Base-by-base conservation (phyloP, 345 rosid species). In the Brassica nigra region DNA sequence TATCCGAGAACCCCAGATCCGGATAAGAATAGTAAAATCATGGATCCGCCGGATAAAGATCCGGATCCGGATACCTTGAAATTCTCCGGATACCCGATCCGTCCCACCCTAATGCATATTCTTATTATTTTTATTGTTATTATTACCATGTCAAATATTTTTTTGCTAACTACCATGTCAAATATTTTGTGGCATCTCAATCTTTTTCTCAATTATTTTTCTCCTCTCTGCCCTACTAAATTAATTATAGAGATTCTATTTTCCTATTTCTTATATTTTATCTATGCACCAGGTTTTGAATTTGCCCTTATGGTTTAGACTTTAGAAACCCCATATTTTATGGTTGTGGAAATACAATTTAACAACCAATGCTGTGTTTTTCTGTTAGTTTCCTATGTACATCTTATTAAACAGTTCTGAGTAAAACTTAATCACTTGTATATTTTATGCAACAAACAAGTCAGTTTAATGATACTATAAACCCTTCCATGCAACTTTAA, bases 221-320 rank as follows among this genome's bases (percentile, higher is more conserved):
- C 65, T 63, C 70, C 28, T 31, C 29, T 62, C 58, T 77, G 76
- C 36, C 81, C 81, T 70, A 70, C 71, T 63, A 11, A 16, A 77
- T 62, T 70, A 30, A 57, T 78, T 65, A 65, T 65, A 23, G 14
- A 2, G 20, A 31, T 62, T 29, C 4, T 65, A 2, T 71, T 71
- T 71, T 61, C 15, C 1, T 6, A 34, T 69, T 59, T 7, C 0
- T 28, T 12, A 16, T 3, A 20, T 15, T 14, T 70, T 58, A 29
- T 57, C 5, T 18, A 8, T 57, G 29, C 3, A 5, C 20, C 68
- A 59, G 29, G 61, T 59, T 59, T 39, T 39, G 37, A 76, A 14
- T 18, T 44, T 15, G 2, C 59, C 18, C 1, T 3, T 44, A 20
- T 52, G 15, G 18, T 18, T 18, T 18, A 18, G 18, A 18, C 18